These are phyloP conservation scores for Coleophoma cylindrospora DNA, from an alignment of 2,329 filamentous ascomycete genomes.

Conservation along the genomic window DNA sequence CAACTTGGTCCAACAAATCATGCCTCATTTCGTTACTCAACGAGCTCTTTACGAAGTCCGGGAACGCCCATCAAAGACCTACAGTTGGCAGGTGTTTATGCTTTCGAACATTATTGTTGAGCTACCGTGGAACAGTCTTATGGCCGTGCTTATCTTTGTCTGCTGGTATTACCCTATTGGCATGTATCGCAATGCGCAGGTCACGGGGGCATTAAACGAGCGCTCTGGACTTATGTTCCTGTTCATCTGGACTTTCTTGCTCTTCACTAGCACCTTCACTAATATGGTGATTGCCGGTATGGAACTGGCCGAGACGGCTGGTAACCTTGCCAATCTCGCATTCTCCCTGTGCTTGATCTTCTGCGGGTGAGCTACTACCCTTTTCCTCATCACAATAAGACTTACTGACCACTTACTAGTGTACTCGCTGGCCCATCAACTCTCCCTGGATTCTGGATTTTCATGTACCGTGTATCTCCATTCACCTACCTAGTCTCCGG, in stretches of 20 bases:
- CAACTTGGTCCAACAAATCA: slow-evolving; percentile 71
- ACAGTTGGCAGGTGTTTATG: slow-evolving; percentile 66
- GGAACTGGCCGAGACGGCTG: slow-evolving; percentile 69
- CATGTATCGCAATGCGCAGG: slow-evolving; percentile 58
- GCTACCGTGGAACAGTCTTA: slow-evolving; percentile 73
- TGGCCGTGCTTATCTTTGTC: slow-evolving; percentile 70
- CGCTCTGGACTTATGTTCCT: slow-evolving; percentile 78
- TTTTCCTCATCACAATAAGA: neutral
- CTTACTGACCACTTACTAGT: slow-evolving; percentile 27
- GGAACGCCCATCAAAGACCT: slow-evolving; percentile 74
- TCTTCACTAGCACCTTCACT: slow-evolving; percentile 79
- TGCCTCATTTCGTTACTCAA: slow-evolving; percentile 60
- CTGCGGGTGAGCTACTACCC: slow-evolving; percentile 37
- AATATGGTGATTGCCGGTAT: slow-evolving; percentile 74
- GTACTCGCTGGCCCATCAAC: slow-evolving; percentile 60
- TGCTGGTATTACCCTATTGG: slow-evolving; percentile 86
- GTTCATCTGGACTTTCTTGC: slow-evolving; percentile 67
- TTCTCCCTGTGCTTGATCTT: slow-evolving; percentile 73
- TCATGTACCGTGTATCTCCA: slow-evolving; percentile 79
- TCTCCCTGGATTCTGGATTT: slow-evolving; percentile 75
- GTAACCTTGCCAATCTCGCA: slow-evolving; percentile 70
- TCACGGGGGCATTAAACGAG: slow-evolving; percentile 54
- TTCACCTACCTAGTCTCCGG: slow-evolving; percentile 78
- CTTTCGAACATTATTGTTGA: slow-evolving; percentile 76
- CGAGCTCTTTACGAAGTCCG: slow-evolving; percentile 58